These are phyloP conservation scores for Amanita muscaria DNA, from an alignment of 768 basidiomycete species.

Conservation along the genomic window DNA sequence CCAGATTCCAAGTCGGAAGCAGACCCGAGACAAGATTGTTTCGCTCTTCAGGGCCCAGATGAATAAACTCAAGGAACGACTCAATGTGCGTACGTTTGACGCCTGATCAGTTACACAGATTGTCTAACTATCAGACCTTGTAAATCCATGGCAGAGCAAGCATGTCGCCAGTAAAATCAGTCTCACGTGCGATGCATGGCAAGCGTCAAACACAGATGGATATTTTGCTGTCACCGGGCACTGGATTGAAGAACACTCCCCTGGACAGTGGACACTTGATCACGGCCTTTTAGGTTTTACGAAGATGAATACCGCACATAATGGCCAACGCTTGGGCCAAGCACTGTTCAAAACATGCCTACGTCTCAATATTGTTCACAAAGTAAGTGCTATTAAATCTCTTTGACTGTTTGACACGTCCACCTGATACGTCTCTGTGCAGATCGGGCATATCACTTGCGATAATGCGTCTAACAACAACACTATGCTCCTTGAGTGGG, in stretches of 20 bases:
- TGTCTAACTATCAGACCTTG: too few relatives aligned
- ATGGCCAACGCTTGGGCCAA: conserved; percentile 24
- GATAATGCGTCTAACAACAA: not conserved
- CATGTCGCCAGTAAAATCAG: not conserved
- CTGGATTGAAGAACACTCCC: too few relatives aligned
- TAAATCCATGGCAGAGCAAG: too few relatives aligned
- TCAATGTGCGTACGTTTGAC: not conserved
- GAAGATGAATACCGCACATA: too few relatives aligned
- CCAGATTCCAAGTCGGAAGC: not conserved
- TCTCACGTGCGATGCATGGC: not conserved
- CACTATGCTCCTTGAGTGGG: not conserved
- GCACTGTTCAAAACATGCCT: conserved; percentile 22
- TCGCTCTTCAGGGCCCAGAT: too few relatives aligned
- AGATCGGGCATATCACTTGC: too few relatives aligned
- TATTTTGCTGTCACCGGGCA: too few relatives aligned
- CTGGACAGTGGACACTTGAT: conserved; percentile 19
- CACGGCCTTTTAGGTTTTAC: conserved; percentile 28
- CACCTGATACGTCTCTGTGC: too few relatives aligned
- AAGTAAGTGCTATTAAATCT: conserved; percentile 15
- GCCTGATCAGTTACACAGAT: too few relatives aligned
- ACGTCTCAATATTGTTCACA: conserved; percentile 20
- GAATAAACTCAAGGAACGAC: too few relatives aligned
- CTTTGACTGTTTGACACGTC: not conserved
- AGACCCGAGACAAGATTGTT: not conserved
- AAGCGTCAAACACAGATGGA: too few relatives aligned